phyloP scores from a whole-genome alignment of 1,284 basidiomycete species.

The Marasmius oreades region DNA sequence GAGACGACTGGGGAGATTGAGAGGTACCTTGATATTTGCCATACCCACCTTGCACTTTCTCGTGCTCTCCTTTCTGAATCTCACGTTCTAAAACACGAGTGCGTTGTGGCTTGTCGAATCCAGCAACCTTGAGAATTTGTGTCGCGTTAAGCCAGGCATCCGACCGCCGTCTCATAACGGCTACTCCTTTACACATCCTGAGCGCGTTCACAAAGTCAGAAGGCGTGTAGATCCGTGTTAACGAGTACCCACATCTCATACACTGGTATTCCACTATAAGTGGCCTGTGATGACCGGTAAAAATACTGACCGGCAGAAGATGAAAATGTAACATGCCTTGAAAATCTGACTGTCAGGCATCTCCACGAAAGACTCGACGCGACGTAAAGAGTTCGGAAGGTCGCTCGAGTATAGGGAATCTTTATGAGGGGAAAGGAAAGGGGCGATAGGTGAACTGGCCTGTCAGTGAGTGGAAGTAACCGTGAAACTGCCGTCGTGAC shows the following conservation, averaged over 20 bases:
- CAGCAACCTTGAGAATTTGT: slow-evolving; percentile 98
- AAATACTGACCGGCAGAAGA: slow-evolving; percentile 13
- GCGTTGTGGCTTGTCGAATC: slow-evolving; percentile 98
- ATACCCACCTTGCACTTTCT: slow-evolving; percentile 99
- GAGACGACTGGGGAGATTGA: slow-evolving; percentile 9
- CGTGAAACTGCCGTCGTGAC: background rate
- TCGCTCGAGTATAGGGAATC: background rate
- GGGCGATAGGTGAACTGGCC: background rate
- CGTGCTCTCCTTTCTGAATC: slow-evolving; percentile 97
- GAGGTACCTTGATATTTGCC: slow-evolving; percentile 95
- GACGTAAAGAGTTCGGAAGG: background rate
- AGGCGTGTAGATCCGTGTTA: slow-evolving; percentile 33
- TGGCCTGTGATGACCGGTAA: slow-evolving; percentile 51
- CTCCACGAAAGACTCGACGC: background rate
- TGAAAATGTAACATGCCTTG: slow-evolving; percentile 45
- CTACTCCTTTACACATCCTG: slow-evolving; percentile 93
- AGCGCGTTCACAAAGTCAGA: slow-evolving; percentile 31
- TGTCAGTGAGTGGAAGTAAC: background rate
- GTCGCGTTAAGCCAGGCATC: slow-evolving; percentile 99
- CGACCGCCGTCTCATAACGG: slow-evolving; percentile 94
- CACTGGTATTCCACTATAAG: slow-evolving; percentile 84
- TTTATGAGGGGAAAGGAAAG: background rate
- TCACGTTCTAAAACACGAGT: slow-evolving; percentile 97
- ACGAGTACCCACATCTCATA: slow-evolving; percentile 71
- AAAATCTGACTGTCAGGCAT: slow-evolving; percentile 83